A percentile compares a stretch with the other conserved stretches of the same genome.
These are phyloP conservation scores for Mycena albidolilacea DNA, from an alignment of 768 basidiomycete species.

Conservation along the genomic window DNA sequence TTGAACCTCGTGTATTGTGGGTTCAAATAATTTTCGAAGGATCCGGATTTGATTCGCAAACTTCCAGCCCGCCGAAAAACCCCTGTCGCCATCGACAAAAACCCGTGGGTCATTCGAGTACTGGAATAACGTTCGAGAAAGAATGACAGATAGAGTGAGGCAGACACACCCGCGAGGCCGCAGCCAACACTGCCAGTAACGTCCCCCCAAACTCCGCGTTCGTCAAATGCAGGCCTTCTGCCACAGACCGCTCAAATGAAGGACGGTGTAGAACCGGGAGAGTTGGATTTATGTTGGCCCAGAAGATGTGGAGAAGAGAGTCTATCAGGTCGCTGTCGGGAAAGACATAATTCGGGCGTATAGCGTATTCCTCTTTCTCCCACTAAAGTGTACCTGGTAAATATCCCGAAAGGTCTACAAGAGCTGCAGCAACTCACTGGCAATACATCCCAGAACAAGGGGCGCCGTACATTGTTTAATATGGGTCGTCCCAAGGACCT, in stretches of 20 bases:
- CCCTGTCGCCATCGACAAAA: slow-evolving; percentile 44
- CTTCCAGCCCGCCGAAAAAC: slow-evolving; percentile 62
- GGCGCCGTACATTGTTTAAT: background rate
- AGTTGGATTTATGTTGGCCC: slow-evolving; percentile 56
- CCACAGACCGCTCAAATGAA: slow-evolving; percentile 35
- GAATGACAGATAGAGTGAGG: slow-evolving; percentile 40
- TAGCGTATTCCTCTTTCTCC: slow-evolving; percentile 28
- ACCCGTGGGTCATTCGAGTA: slow-evolving; percentile 65
- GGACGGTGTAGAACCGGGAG: slow-evolving; percentile 58
- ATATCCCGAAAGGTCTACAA: background rate
- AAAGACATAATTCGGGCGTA: slow-evolving; percentile 42
- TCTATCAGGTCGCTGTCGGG: slow-evolving; percentile 54
- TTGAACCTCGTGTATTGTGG: slow-evolving; percentile 57
- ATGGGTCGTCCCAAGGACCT: slow-evolving; percentile 2
- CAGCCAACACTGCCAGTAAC: slow-evolving; percentile 67
- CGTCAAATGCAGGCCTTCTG: slow-evolving; percentile 50
- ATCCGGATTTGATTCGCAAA: slow-evolving; percentile 66
- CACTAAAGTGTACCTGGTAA: slow-evolving; percentile 23
- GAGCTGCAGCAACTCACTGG: slow-evolving; percentile 18
- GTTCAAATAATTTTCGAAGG: slow-evolving; percentile 59
- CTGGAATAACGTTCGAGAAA: slow-evolving; percentile 38
- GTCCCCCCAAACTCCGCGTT: slow-evolving; percentile 58
- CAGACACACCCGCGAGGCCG: slow-evolving; percentile 60
- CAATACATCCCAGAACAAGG: slow-evolving; percentile 8
- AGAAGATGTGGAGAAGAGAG: slow-evolving; percentile 64